Base-by-base conservation (phyloP, 495 filamentous ascomycete species). In the Bombardia bombarda region DNA sequence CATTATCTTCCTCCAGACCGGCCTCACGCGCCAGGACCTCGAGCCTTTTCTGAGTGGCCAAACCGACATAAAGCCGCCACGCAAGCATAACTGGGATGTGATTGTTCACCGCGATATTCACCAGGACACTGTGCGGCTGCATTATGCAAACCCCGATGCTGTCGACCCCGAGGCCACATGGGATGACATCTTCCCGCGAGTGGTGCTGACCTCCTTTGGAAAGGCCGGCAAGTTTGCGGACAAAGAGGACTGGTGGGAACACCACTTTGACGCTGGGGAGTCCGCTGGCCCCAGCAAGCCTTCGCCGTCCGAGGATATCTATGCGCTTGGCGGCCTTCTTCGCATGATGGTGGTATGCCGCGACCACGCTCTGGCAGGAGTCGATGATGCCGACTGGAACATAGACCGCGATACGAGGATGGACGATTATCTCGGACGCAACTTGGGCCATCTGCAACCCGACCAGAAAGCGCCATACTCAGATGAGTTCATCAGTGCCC, bases 1-100 rank as follows among this genome's bases (percentile, higher is more conserved):
- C 13, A 23, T 52, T 14, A 8, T 49, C 21, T 39, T 14, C 12
- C 40, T 52, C 21, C 35, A 36, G 16, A 36, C 14, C 4, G 49
- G 49, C 0, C 13, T 21, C 2, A 28, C 26, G 26, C 26, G 26
- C 26, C 9, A 28, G 26, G 26, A 28, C 13, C 26, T 28, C n/a
- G n/a, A n/a, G n/a, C n/a, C n/a, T n/a, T n/a, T n/a, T n/a, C n/a
- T n/a, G n/a, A n/a, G n/a, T n/a, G n/a, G n/a, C 1, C 26, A 28
- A 7, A 28, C 9, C 9, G 26, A 13, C 9, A 28, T 10, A 8
- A 28, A 13, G 13, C 26, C 9, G 9, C 26, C 26, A 7, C 2
- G 26, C 2, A 28, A 28, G 26, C 13, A 28, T 7, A 28, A 28
- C 9, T n/a, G n/a, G n/a, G n/a, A n/a, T n/a, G 13, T 10, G 26